A percentile compares a stretch with the other conserved stretches of the same genome.
These are phyloP conservation scores for Neurospora sp. DNA, from an alignment of 495 filamentous ascomycete species.

Conservation along the genomic window DNA sequence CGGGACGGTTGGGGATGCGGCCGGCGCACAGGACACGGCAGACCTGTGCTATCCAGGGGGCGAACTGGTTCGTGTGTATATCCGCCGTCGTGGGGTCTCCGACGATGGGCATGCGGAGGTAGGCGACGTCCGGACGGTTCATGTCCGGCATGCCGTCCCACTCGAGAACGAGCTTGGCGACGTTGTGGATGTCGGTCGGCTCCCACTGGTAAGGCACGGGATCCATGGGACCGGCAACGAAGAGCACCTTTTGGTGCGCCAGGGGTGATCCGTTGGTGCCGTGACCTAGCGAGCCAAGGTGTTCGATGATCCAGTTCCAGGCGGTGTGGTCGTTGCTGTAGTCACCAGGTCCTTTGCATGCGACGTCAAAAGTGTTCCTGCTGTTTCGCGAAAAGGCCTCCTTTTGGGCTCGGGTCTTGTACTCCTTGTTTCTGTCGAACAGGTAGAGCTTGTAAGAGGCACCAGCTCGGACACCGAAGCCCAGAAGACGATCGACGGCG, in stretches of 20 bases:
- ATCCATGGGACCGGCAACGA: constrained; percentile 9
- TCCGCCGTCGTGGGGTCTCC: neutral
- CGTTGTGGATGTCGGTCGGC: constrained; percentile 1
- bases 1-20: constrained; percentile 11
- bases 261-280: neutral
- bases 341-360: constrained; percentile 9
- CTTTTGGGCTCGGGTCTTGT: neutral
- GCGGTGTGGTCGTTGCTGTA: constrained; percentile 6
- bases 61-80: constrained; percentile 11
- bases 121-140: constrained; percentile 17
- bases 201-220: constrained; percentile 12
- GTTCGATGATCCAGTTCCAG: constrained; percentile 4
- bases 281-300: neutral
- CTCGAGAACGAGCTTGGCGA: constrained; percentile 9
- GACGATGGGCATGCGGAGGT: constrained; percentile 15
- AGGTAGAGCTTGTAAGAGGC: constrained; percentile 13
- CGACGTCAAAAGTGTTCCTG: neutral
- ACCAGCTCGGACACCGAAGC: constrained; percentile 15
- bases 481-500: constrained; percentile 20
- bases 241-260: constrained; percentile 1
- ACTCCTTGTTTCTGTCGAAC: constrained; percentile 7
- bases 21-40: constrained; percentile 16
- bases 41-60: constrained; percentile 6
- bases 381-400: neutral
- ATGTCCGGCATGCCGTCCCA: constrained; percentile 8